Evolutionary conservation across 345 rosid genomes (phyloP), one percentile per base, ranked within the genome.

Genomic region (Aquilaria yunnanensis): DNA sequence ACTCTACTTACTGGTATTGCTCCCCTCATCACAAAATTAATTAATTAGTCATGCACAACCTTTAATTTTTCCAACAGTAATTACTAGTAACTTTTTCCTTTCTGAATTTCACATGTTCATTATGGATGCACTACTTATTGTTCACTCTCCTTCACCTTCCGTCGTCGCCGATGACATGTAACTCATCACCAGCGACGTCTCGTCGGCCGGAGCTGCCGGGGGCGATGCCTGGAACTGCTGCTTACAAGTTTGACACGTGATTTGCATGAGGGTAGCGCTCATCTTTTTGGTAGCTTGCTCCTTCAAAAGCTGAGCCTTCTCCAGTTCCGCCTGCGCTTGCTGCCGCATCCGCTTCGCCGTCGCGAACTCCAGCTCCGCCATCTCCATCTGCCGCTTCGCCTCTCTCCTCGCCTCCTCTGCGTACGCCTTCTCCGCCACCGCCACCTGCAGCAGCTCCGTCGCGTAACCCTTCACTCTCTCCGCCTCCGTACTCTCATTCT

Each of bases 141-240:
- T n/a, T 64, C 61, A 73, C 63, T 65, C 67, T 67, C 69, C 69
- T 52, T 87, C 96, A 41, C 92, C 93, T 64, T 86, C 93, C 1
- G 93, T 89, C 47, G 86, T 84, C 12, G 85, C 90, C 9, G 90
- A 86, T 13, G 96, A 89, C 85, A 89, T 75, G 75, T 86, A 89
- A 79, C 96, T 89, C 71, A 81, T 74, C 23, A 76, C 92, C 45
- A 89, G 77, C 11, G 93, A 86, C 29, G 86, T 86, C 70, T 89
- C 96, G 10, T 89, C 93, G 4, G 85, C 84, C 0, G 72, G 67
- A 5, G 75, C 66, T 10, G 61, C 60, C 0, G 72, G 62, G 2
- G 77, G 66, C 5, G 81, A 61, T 10, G 78, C 75, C 66, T 79
- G 84, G 66, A 89, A 86, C 32, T 78, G 88, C 14, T 74, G 83